Evolutionary conservation across 148 eudicot species (phyloP).

Genomic region (Rhododendron molle): DNA sequence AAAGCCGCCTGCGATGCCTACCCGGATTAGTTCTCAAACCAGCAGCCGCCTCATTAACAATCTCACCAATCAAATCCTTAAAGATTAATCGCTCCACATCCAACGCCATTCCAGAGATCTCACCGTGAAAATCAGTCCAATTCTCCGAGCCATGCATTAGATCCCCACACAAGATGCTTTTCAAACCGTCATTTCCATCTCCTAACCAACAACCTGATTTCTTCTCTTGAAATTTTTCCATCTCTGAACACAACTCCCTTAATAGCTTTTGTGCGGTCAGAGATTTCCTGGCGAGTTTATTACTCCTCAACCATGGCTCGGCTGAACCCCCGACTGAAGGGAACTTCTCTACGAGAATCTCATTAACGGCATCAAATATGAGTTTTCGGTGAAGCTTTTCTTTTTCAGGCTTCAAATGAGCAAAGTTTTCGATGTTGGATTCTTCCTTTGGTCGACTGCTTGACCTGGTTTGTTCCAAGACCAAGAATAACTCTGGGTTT

Average conservation of each 20-base stretch:
- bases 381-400: conserved; percentile 72
- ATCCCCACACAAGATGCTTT: conserved; percentile 60
- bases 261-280: conserved; percentile 76
- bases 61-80: conserved; percentile 75
- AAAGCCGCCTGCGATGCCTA: conserved; percentile 58
- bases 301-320: conserved; percentile 50
- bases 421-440: conserved; percentile 20
- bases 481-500: conserved; percentile 73
- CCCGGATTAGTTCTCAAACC: conserved; percentile 30
- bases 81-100: conserved; percentile 81
- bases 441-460: conserved; percentile 47
- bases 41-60: conserved; percentile 56
- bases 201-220: conserved; percentile 33
- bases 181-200: conserved; percentile 65
- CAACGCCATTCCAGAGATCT: conserved; percentile 54
- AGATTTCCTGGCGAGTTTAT: conserved; percentile 47
- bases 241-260: conserved; percentile 72
- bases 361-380: conserved; percentile 79
- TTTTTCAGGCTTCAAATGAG: conserved; percentile 23
- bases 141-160: conserved; percentile 52
- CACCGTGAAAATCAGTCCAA: conserved; percentile 59
- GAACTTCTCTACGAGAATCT: conserved; percentile 59
- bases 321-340: conserved; percentile 24
- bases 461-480: conserved; percentile 78
- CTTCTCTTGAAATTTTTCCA: conserved; percentile 47